Percentiles rank a stretch among this genome's conserved stretches.
Conservation (phyloP, 1,139 yeast species). For the Nakaseomyces delphensis region DNA sequence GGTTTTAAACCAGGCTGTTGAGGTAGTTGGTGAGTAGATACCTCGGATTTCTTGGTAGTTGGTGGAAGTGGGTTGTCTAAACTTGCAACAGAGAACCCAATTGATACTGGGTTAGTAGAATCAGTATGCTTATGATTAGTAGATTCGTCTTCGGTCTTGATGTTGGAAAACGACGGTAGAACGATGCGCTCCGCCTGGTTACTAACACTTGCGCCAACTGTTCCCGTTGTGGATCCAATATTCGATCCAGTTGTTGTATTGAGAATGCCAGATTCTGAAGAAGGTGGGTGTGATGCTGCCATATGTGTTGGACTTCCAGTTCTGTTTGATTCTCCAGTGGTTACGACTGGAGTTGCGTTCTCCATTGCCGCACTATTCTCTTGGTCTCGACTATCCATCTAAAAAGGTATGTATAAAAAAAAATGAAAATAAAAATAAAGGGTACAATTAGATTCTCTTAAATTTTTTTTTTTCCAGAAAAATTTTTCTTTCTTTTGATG, state of each 20-base stretch:
- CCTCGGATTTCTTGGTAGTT: neutral
- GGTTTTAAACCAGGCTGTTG: conserved; percentile 15
- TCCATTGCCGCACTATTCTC: neutral
- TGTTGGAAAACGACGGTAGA: conserved; percentile 1
- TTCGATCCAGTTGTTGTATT: neutral
- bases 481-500: no score
- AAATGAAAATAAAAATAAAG: neutral
- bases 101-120: conserved; percentile 9
- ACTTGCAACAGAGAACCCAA: conserved; percentile 26
- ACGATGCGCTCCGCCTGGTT: neutral
- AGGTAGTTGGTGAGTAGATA: conserved; percentile 11
- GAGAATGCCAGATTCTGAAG: neutral
- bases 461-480: no score
- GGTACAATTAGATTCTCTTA: neutral
- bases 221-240: conserved; percentile 1
- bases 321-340: neutral
- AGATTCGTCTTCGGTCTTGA: neutral
- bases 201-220: neutral
- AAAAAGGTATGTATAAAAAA: neutral
- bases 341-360: neutral
- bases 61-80: conserved; percentile 24
- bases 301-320: neutral
- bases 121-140: neutral
- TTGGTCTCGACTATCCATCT: neutral
- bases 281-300: neutral